phyloP scores from a whole-genome alignment of 1,139 yeast species.

The Zygosaccharomyces pseudobailii region DNA sequence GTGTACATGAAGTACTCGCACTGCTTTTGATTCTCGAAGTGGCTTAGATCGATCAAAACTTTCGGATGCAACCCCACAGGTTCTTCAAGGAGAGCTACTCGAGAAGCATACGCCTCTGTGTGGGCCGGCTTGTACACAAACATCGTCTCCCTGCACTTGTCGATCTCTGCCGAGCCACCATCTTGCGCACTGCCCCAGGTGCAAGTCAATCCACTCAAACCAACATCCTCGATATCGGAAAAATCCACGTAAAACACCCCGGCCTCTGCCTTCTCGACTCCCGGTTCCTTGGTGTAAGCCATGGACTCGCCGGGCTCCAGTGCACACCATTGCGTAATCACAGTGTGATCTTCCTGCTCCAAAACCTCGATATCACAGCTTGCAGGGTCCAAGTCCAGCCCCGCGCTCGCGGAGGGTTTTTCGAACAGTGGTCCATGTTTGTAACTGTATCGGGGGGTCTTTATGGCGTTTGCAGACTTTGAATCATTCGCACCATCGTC shows the following conservation, averaged over 20 bases:
- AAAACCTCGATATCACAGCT: constrained; percentile 23
- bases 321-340: constrained; percentile 21
- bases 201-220: constrained; percentile 30
- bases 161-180: constrained; percentile 14
- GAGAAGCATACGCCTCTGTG: neutral
- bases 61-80: constrained; percentile 49
- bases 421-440: constrained; percentile 15
- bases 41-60: constrained; percentile 21
- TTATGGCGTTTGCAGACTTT: constrained; percentile 8
- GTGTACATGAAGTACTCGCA: constrained; percentile 35
- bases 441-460: constrained; percentile 12
- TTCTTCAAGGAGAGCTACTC: constrained; percentile 24
- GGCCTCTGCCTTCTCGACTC: constrained; percentile 20
- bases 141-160: constrained; percentile 28
- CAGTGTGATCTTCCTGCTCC: constrained; percentile 8
- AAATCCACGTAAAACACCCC: constrained; percentile 29
- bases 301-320: constrained; percentile 6
- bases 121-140: constrained; percentile 25
- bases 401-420: neutral
- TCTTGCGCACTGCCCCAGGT: constrained; percentile 15
- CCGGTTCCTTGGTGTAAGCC: constrained; percentile 5
- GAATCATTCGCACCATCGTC: neutral
- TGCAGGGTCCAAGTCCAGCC: constrained; percentile 14
- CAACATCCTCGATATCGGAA: constrained; percentile 21
- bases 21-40: constrained; percentile 4